Percentiles rank a stretch among this genome's conserved stretches.
Evolutionary conservation across 2,329 filamentous ascomycete species (phyloP).

Genomic region (Hysterium pulicare): DNA sequence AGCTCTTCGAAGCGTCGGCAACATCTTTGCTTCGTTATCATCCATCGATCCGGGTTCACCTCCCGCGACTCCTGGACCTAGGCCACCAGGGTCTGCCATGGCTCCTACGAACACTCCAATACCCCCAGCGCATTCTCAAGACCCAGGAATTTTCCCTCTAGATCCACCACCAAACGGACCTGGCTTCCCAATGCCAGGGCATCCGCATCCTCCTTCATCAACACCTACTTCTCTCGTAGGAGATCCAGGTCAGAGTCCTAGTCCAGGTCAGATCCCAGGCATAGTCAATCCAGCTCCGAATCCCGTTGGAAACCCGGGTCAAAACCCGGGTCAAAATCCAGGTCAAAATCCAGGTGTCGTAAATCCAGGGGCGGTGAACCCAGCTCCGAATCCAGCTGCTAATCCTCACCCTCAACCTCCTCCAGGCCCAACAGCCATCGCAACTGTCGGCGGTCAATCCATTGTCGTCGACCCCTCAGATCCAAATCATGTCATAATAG

Average conservation of each 20-base stretch:
- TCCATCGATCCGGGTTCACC: conserved; percentile 3
- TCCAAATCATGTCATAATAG: conserved; percentile 8
- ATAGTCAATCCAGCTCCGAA: too few relatives aligned
- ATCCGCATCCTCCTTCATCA: too few relatives aligned
- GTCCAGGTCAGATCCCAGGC: too few relatives aligned
- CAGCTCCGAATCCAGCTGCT: background rate
- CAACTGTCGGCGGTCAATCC: conserved; percentile 9
- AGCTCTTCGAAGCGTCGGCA: conserved; percentile 11
- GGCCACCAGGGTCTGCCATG: conserved; percentile 9
- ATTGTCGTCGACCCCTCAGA: conserved; percentile 12
- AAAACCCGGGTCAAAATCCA: too few relatives aligned
- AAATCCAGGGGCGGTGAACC: background rate
- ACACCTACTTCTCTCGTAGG: too few relatives aligned
- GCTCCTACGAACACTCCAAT: conserved; percentile 10
- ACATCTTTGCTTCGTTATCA: conserved; percentile 12
- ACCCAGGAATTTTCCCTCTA: too few relatives aligned
- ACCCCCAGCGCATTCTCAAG: too few relatives aligned
- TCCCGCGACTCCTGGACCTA: conserved; percentile 20
- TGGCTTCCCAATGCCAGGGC: too few relatives aligned
- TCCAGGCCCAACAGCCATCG: conserved; percentile 4
- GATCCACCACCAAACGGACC: too few relatives aligned
- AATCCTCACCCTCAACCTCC: conserved; percentile 2
- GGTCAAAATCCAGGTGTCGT: conserved; percentile 1
- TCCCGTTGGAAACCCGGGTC: too few relatives aligned
- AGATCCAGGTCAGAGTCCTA: too few relatives aligned